Evolutionary conservation across 1,139 yeast genomes (phyloP), one percentile per base, ranked within the genome.

Genomic region (Yamadazyma triangularis): DNA sequence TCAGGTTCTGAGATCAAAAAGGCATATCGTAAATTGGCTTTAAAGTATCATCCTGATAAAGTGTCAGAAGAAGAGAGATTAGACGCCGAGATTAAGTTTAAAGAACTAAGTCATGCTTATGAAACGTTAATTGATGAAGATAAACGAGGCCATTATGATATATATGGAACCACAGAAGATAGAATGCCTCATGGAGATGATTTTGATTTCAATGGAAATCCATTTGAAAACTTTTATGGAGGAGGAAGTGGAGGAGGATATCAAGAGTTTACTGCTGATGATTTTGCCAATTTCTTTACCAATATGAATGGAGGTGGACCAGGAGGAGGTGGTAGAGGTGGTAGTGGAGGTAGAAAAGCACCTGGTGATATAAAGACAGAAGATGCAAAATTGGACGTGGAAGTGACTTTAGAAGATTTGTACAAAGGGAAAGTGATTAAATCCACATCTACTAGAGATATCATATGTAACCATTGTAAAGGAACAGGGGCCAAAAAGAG

Each of bases 341-440:
- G 36, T 8, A 29, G 40, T 25, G 38, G 45, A 25, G 31, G 31
- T 5, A 45, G 61, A 29, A n/a, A n/a, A n/a, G n/a, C n/a, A n/a
- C n/a, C n/a, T n/a, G n/a, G n/a, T n/a, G n/a, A n/a, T n/a, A n/a
- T n/a, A n/a, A n/a, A n/a, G n/a, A 84, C 94, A 0, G 80, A 70
- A 5, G 89, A 87, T 51, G 93, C 89, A 0, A 60, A 63, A 15
- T 56, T 85, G 29, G 74, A 77, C 24, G 73, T 83, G 8, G 74
- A 70, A 6, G 78, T 88, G 7, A 69, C 83, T 0, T 58, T 88
- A 34, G 87, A 79, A 35, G 96, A 89, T 39, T 58, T 87, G 27
- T 91, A 76, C 64, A 75, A 74, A 43, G 97, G 98, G 8, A 86
- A 86, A 50, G 75, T 79, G 11, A 71, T 87, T 41, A 83, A 86